Base-by-base conservation (phyloP, 345 rosid species). In the Melaleuca quinquenervia region DNA sequence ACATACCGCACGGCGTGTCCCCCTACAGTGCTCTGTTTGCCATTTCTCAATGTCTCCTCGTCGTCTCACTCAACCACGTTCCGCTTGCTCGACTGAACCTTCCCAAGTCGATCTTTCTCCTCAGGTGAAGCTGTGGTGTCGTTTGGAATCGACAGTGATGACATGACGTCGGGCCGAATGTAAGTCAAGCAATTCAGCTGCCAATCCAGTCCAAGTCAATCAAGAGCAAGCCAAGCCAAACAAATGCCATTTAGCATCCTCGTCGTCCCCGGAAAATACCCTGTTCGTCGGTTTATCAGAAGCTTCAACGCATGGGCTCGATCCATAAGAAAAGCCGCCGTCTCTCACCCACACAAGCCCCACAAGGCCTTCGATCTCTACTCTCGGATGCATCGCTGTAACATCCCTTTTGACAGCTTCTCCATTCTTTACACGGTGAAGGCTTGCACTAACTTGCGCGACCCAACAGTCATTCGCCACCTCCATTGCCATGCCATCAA, bases 391-490 rank as follows among this genome's bases (percentile, higher is more conserved):
- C 90, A 90, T 64, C 90, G 86, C 82, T 56, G 50, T 49, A 80
- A 87, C 55, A 62, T 82, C 78, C 88, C 90, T 21, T 90, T 86
- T 26, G 95, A 93, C 48, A 89, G 90, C 86, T 91, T 91, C 89
- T 91, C 91, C 88, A 55, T 93, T 32, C 93, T 93, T 12, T 93
- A 90, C 22, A 91, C 90, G 58, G 86, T 91, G 84, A 91, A 89
- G 88, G 89, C 93, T 83, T 91, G 90, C 27, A 78, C 90, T 45
- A 75, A 86, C 21, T 85, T 91, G 22, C 85, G 86, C 7, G 1
- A 70, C 80, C 45, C 88, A 8, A 82, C 86, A n/a, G 54, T 84
- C 55, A 90, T 90, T 52, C 62, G 78, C 24, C 62, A 76, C 89
- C 60, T 91, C 86, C 94, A 93, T 45, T 88, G 87, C 24, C 85